Base-by-base conservation (phyloP, 306 rosid genomes). In the Acacia confusa region DNA sequence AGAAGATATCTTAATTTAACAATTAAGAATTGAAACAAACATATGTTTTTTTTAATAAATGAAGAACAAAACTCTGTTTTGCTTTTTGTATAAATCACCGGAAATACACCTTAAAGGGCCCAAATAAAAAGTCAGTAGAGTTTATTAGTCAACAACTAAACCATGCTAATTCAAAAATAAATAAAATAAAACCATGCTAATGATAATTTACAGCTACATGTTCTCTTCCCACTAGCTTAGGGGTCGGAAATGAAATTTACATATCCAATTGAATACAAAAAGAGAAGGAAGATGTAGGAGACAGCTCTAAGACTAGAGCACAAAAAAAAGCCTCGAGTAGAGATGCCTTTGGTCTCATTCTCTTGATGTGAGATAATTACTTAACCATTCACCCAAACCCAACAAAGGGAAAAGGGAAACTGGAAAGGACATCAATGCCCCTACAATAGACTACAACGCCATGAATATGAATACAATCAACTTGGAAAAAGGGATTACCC, bases 291-390 rank as follows among this genome's bases (percentile, higher is more conserved):
- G 79, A 67, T 84, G 88, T 88, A 82, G 44, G 75, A 60, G 84
- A 80, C 82, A 83, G 78, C 88, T 85, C 84, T 87, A 85, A 83
- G 84, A 82, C 89, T 92, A 87, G 47, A 80, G 70, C 70, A 69
- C 82, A 86, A 85, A 87, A 88, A 88, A 83, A 82, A 25, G 19
- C 32, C 88, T 85, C 77, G 81, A 85, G 90, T 80, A 88, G 86
- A 87, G 89, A 76, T 67, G 43, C 70, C 78, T 44, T 89, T 80
- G 32, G 66, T 71, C 88, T 84, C 92, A 76, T 79, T 80, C 87
- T 71, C 85, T 83, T 50, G 88, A 86, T 72, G 86, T 65, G 77
- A 81, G 2, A 68, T 40, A 48, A 50, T 27, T 28, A 63, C 78
- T 75, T 60, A n/a, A 55, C 63, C 76, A 75, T 70, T 45, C 75